Evolutionary conservation across 208 protist species (phyloP).

Genomic region (Trypanosoma platydactyli): DNA sequence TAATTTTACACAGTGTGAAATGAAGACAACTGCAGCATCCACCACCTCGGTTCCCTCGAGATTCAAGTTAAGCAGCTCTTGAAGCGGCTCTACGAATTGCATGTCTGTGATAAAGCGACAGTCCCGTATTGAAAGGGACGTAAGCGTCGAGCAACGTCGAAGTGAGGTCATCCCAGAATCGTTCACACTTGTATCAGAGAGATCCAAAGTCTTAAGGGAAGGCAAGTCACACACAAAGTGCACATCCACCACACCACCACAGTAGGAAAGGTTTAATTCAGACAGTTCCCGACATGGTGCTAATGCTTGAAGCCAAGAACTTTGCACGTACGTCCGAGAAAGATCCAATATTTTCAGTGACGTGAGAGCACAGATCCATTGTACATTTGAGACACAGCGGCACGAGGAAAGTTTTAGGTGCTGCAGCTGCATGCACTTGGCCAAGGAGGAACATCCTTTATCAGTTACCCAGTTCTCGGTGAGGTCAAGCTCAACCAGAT

Average conservation of each 20-base stretch:
- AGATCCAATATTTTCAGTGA: slow-evolving; percentile 39
- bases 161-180: slow-evolving; percentile 31
- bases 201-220: slow-evolving; percentile 41
- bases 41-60: slow-evolving; percentile 46
- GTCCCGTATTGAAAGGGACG: slow-evolving; percentile 48
- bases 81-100: slow-evolving; percentile 28
- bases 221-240: slow-evolving; percentile 36
- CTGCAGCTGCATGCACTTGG: slow-evolving; percentile 18
- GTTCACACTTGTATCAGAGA: slow-evolving; percentile 44
- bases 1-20: slow-evolving; percentile 33
- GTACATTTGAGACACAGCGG: slow-evolving; percentile 31
- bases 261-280: slow-evolving; percentile 53
- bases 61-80: slow-evolving; percentile 43
- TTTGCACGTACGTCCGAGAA: slow-evolving; percentile 42
- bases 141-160: slow-evolving; percentile 28
- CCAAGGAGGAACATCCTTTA: slow-evolving; percentile 24
- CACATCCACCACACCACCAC: slow-evolving; percentile 35
- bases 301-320: slow-evolving; percentile 30
- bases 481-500: slow-evolving; percentile 50
- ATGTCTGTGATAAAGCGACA: slow-evolving; percentile 37
- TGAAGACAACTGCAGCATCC: slow-evolving; percentile 33
- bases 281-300: slow-evolving; percentile 36
- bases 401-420: slow-evolving; percentile 33
- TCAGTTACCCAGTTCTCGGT: slow-evolving; percentile 50
- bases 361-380: slow-evolving; percentile 26